A percentile compares a stretch with the other conserved stretches of the same genome.
Conservation (phyloP, 2,329 filamentous ascomycete genomes). For the Calonectria henricotiae region DNA sequence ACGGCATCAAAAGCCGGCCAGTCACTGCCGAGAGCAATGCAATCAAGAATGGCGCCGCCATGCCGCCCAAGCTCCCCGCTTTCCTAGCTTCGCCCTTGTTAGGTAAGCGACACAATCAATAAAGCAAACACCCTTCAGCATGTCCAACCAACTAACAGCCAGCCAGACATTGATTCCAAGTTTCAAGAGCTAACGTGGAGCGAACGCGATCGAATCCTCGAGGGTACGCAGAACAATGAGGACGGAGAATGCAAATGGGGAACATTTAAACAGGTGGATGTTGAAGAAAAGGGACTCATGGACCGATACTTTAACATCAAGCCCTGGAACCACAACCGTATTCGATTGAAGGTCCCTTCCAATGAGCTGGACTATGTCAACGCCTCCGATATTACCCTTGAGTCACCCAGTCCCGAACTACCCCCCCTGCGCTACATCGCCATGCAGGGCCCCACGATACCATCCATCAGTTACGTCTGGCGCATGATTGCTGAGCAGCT, state of each 20-base stretch:
- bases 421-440: conserved; percentile 82
- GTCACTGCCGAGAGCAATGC: conserved; percentile 44
- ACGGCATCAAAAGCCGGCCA: conserved; percentile 55
- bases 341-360: conserved; percentile 84
- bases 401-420: conserved; percentile 60
- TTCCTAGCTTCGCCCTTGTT: conserved; percentile 60
- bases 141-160: conserved; percentile 6
- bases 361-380: conserved; percentile 86
- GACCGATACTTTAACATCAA: conserved; percentile 94
- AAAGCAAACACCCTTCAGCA: conserved; percentile 9
- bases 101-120: conserved; percentile 53
- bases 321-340: conserved; percentile 89
- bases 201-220: conserved; percentile 66
- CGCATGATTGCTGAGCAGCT: conserved; percentile 93
- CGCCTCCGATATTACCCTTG: conserved; percentile 79
- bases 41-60: conserved; percentile 39
- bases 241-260: conserved; percentile 57
- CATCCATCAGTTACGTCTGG: conserved; percentile 88
- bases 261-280: conserved; percentile 57
- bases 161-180: conserved; percentile 66
- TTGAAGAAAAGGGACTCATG: conserved; percentile 60
- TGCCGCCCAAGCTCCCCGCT: conserved; percentile 55
- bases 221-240: conserved; percentile 59
- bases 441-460: conserved; percentile 89
- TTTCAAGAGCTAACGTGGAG: conserved; percentile 71